Percentiles rank a stretch among this genome's conserved stretches.
These are phyloP conservation scores for Suhomyces wounanorum DNA, from an alignment of 1,139 yeast genomes.

Conservation along the genomic window DNA sequence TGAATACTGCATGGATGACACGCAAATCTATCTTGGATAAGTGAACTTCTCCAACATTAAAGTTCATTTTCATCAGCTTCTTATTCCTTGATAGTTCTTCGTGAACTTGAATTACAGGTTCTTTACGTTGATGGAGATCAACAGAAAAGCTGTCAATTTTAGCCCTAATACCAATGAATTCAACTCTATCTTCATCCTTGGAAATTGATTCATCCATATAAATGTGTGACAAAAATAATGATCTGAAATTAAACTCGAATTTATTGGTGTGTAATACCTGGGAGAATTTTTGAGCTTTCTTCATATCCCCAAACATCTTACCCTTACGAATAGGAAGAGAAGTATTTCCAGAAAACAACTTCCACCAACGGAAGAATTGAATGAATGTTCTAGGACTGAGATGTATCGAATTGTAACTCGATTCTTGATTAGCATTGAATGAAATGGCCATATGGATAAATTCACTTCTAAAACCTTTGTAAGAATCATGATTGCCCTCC, in stretches of 20 bases:
- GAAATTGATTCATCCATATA: conserved; percentile 28
- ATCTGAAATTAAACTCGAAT: conserved; percentile 41
- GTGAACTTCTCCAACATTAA: conserved; percentile 46
- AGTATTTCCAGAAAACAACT: conserved; percentile 44
- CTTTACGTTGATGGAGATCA: conserved; percentile 47
- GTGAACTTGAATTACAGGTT: conserved; percentile 34
- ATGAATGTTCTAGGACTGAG: conserved; percentile 41
- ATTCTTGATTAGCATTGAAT: conserved; percentile 51
- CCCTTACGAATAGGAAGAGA: conserved; percentile 46
- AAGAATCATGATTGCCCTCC: conserved; percentile 65
- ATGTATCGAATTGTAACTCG: conserved; percentile 46
- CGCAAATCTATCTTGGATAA: conserved; percentile 45
- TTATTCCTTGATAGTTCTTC: conserved; percentile 34
- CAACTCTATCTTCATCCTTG: conserved; percentile 26
- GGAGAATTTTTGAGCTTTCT: conserved; percentile 41
- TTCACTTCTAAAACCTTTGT: conserved; percentile 73
- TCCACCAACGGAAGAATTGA: conserved; percentile 51
- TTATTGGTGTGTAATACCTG: conserved; percentile 45
- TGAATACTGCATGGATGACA: conserved; percentile 34
- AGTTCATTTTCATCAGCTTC: conserved; percentile 45
- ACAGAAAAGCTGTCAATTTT: conserved; percentile 43
- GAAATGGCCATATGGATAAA: conserved; percentile 78
- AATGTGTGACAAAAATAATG: conserved; percentile 44
- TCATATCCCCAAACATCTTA: conserved; percentile 39
- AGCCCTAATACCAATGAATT: conserved; percentile 45